Evolutionary conservation across 768 basidiomycete genomes (phyloP).

Genomic region (Russula sp.): DNA sequence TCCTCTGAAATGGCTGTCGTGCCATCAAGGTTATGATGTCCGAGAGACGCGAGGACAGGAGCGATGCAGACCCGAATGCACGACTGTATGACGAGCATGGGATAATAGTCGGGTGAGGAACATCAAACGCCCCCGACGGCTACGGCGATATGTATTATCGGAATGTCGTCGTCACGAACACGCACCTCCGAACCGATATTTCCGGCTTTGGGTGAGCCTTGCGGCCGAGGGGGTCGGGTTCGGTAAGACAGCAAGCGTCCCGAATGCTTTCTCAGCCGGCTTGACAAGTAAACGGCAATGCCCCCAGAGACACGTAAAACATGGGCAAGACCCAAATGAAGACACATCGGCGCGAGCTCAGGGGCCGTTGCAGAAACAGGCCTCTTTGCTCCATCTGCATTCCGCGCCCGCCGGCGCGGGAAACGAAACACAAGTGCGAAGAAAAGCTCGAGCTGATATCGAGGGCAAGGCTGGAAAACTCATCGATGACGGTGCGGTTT

Average conservation of each 20-base stretch:
- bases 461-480: no score
- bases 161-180: constrained; percentile 86
- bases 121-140: constrained; percentile 98
- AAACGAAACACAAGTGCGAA: no score
- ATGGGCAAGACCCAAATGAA: no score
- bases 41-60: constrained; percentile 87
- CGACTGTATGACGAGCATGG: constrained; percentile 98
- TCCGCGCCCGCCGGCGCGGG: no score
- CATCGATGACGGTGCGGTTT: no score
- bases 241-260: constrained; percentile 78
- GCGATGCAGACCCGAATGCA: constrained; percentile 83
- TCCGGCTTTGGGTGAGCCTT: constrained; percentile 69
- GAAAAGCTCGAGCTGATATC: no score
- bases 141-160: constrained; percentile 90
- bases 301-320: no score
- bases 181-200: constrained; percentile 96
- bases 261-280: constrained; percentile 92
- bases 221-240: constrained; percentile 88
- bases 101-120: constrained; percentile 98
- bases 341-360: no score
- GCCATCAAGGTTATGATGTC: constrained; percentile 93
- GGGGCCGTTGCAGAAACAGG: no score
- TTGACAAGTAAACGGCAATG: no score
- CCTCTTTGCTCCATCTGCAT: no score
- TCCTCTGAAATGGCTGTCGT: constrained; percentile 97